Conservation (phyloP, 352 stramenopile genomes). For the Globisporangium splendens region DNA sequence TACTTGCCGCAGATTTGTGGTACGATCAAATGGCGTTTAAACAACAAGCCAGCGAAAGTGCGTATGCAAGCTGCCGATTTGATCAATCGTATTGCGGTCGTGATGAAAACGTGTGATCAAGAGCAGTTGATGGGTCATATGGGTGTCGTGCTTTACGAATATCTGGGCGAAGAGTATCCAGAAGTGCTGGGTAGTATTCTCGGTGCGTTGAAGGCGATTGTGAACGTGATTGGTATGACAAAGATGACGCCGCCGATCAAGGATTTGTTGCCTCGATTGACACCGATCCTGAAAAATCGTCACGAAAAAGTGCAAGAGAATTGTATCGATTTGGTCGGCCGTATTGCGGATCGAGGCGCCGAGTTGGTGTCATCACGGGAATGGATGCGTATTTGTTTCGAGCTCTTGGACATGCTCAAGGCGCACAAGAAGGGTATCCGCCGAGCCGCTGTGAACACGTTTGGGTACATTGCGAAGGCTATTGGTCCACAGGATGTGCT, state of each 20-base stretch:
- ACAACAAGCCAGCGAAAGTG: constrained; percentile 98
- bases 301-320: constrained; percentile 99
- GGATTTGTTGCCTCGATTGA: constrained; percentile 97
- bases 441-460: constrained; percentile 97
- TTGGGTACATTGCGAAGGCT: constrained; percentile 99
- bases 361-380: constrained; percentile 98
- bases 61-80: constrained; percentile 99
- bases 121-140: constrained; percentile 99
- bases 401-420: constrained; percentile 99
- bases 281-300: constrained; percentile 98
- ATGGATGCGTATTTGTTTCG: constrained; percentile 99
- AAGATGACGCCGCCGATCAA: constrained; percentile 99
- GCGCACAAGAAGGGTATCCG: constrained; percentile 99
- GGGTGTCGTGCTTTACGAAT: constrained; percentile 99
- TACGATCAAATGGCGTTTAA: constrained; percentile 99
- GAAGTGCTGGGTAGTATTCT: constrained; percentile 99
- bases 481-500: constrained; percentile 99
- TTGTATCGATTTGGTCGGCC: constrained; percentile 97
- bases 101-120: constrained; percentile 99
- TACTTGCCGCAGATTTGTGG: constrained; percentile 98
- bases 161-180: constrained; percentile 99
- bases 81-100: constrained; percentile 96
- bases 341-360: constrained; percentile 96
- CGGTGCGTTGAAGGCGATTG: constrained; percentile 96
- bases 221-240: constrained; percentile 99